phyloP scores from a whole-genome alignment of 371 early-diverging fungal species.

The Fennellomyces sp. region DNA sequence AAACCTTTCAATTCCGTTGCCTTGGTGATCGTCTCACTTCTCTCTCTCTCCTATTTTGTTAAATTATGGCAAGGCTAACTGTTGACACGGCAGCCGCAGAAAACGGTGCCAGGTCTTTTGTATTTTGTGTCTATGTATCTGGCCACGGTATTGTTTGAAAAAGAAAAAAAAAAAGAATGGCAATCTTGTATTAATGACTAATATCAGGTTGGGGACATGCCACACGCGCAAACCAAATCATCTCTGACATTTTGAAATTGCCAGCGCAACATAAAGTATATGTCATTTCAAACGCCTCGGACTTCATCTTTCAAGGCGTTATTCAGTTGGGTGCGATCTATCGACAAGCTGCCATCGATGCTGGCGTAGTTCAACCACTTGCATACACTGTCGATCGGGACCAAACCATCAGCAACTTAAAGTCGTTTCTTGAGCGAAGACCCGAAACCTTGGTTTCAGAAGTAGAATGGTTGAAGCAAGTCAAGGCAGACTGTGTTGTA shows the following conservation, averaged over 20 bases:
- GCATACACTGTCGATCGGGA: constrained; percentile 73
- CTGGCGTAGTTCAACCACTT: constrained; percentile 72
- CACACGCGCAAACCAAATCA: constrained; percentile 66
- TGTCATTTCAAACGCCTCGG: constrained; percentile 67
- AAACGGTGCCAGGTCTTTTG: constrained; percentile 22
- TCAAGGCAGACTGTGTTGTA: constrained; percentile 64
- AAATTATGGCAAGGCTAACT: constrained; percentile 10
- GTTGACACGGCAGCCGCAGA: constrained; percentile 4
- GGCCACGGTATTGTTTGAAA: constrained; percentile 56
- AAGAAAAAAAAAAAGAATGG: not conserved
- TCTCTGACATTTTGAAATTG: constrained; percentile 57
- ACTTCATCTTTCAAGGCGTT: constrained; percentile 69
- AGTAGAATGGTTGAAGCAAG: constrained; percentile 56
- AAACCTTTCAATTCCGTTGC: no score
- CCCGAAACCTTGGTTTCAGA: constrained; percentile 52
- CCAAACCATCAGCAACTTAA: constrained; percentile 53
- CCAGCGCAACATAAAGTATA: constrained; percentile 63
- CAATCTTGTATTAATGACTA: not conserved
- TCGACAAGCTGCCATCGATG: constrained; percentile 66
- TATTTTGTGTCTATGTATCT: constrained; percentile 72
- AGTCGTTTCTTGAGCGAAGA: constrained; percentile 47
- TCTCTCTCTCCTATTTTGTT: not conserved
- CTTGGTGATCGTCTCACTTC: constrained; percentile 1
- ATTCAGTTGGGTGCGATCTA: constrained; percentile 58
- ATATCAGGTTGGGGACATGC: constrained; percentile 72